Base-by-base conservation (phyloP, 139 green algal species). In the Micromonas pusilla region DNA sequence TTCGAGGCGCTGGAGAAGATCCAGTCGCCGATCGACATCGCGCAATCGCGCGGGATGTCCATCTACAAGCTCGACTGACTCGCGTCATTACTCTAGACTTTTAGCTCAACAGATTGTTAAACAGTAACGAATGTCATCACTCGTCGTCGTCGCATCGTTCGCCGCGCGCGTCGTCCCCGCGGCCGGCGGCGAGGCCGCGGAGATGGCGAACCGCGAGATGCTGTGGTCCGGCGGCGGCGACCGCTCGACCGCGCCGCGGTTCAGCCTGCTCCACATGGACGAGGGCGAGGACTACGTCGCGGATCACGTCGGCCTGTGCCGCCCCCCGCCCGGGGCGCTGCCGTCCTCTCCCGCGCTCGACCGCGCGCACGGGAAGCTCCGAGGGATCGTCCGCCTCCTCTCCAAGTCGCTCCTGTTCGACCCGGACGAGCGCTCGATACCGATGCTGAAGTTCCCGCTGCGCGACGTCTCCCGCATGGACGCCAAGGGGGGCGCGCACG, bases 201-300 rank as follows among this genome's bases (percentile, higher is more conserved):
- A 57, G 45, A 57, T 57, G 16, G 45, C 45, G 45, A 16, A 9
- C 9, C 45, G 45, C 9, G 45, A 57, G 9, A 57, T 57, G 45
- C 45, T 57, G 9, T 16, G 45, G 9, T 57, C 45, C 45, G 45
- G 45, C 9, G 45, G 45, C 45, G 45, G 45, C 45, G 45, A 57
- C 9, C 62, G 25, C 62, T 68, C 62, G 62, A 68, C 16, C 16
- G 52, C 16, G 52, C 16, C 9, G n/a, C 31, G 32, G 2, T 75
- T 75, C 4, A 60, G 25, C 21, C 36, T 75, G 25, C 9, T 75
- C 3, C 36, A 57, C 5, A 20, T 75, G 21, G 68, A 75, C 4
- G 68, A 75, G n/a, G 32, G 37, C 38, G 68, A 75, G 30, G 68
- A 75, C 68, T 52, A 62, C 38, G 68, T 75, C 37, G 2, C 21